Evolutionary conservation across 108 stramenopile genomes (phyloP).

Genomic region (Ochromonas danica): DNA sequence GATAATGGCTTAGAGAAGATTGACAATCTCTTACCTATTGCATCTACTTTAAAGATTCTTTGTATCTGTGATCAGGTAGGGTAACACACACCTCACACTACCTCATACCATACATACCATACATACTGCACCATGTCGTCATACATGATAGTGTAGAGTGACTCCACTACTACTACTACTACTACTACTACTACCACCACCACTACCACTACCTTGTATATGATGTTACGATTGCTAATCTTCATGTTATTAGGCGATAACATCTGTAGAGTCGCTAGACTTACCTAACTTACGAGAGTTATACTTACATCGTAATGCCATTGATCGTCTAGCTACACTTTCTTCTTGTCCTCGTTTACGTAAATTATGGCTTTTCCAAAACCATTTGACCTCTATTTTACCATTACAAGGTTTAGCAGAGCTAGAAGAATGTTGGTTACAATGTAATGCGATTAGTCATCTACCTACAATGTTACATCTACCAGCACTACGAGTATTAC

Average conservation of each 20-base stretch:
- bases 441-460: constrained; percentile 50
- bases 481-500: constrained; percentile 44
- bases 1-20: constrained; percentile 54
- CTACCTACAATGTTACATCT: constrained; percentile 49
- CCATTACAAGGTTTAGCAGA: constrained; percentile 49
- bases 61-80: constrained; percentile 53
- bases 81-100: neutral
- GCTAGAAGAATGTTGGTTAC: constrained; percentile 59
- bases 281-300: constrained; percentile 59
- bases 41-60: constrained; percentile 46
- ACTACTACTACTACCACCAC: no score
- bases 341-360: constrained; percentile 59
- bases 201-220: no score
- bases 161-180: no score
- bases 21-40: constrained; percentile 46
- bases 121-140: neutral
- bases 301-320: constrained; percentile 53
- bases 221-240: no score
- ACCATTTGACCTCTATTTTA: constrained; percentile 46
- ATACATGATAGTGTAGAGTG: no score
- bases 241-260: constrained; percentile 38
- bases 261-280: constrained; percentile 42
- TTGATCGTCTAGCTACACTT: constrained; percentile 51
- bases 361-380: constrained; percentile 59
- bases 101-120: neutral